Base-by-base conservation (phyloP, 1,284 basidiomycete species). In the Rugosomyces carneus region DNA sequence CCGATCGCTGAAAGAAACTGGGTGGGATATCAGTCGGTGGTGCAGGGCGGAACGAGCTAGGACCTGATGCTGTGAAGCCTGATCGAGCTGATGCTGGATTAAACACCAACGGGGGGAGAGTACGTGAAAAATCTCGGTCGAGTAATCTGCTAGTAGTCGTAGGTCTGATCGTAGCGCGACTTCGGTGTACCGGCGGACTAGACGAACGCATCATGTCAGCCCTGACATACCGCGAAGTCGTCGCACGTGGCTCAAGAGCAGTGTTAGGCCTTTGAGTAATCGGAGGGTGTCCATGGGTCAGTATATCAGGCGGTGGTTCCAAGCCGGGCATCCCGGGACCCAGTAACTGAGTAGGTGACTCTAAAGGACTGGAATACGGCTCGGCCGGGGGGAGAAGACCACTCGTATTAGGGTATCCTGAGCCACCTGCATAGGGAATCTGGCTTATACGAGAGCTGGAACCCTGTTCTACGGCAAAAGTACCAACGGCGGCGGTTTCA, bases 281-380 rank as follows among this genome's bases (percentile, higher is more conserved):
- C 16, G 18, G 3, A 19, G 52, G 53, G 27, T 45, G 59, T 20
- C 50, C 44, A 4, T 51, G 48, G 49, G 57, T 57, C 11, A 54
- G 44, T 18, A 54, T 50, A 35, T 52, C 54, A 38, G 58, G 43
- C 45, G 56, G 56, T 35, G 52, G 32, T 18, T 65, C 60, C 19
- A 57, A 58, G 26, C 79, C 79, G 41, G 80, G 77, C 53, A 83
- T 73, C 3, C 79, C 81, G 40, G 80, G 80, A 10, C 81, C 81
- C 19, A 78, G 71, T n/a, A 82, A 59, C 38, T 71, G 62, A 24
- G 64, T 45, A 19, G 61, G 64, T 8, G 60, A 55, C 38, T 72
- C 69, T 34, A 53, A 24, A 53, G 59, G 8, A 48, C 51, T 60
- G 26, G 49, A 45, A 24, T 50, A 53, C 10, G 54, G 29, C 27